phyloP scores from a whole-genome alignment of 495 filamentous ascomycete species.

The Niebla homalea region DNA sequence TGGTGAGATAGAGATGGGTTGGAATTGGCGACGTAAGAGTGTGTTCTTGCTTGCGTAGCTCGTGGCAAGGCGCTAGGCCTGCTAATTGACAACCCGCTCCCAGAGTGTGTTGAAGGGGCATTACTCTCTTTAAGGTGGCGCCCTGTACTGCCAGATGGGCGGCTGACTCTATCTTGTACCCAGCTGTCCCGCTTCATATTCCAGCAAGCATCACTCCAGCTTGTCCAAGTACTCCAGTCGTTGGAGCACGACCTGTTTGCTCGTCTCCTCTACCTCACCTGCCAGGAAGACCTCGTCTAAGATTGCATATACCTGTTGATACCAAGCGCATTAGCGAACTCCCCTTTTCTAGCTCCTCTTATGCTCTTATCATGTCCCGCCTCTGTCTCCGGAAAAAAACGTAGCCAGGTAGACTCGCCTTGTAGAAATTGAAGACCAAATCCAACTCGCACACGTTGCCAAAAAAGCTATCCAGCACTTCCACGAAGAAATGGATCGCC shows the following conservation, averaged over 20 bases:
- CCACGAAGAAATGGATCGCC: slow-evolving; percentile 98
- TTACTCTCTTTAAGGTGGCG: too few relatives aligned
- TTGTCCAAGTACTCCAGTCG: slow-evolving; percentile 93
- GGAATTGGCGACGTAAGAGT: too few relatives aligned
- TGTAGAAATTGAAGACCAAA: slow-evolving; percentile 96
- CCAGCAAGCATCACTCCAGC: slow-evolving; percentile 51
- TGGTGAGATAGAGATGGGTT: too few relatives aligned
- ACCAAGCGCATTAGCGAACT: slow-evolving; percentile 18
- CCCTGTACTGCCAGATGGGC: too few relatives aligned
- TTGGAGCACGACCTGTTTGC: slow-evolving; percentile 93
- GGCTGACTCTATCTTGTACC: too few relatives aligned
- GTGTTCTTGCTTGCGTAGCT: too few relatives aligned
- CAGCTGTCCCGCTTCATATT: too few relatives aligned
- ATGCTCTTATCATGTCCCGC: not conserved
- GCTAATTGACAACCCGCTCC: too few relatives aligned
- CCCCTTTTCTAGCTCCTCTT: not conserved
- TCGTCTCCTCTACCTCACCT: slow-evolving; percentile 95
- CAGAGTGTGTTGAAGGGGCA: too few relatives aligned
- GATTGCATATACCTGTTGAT: slow-evolving; percentile 80
- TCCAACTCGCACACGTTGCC: slow-evolving; percentile 98
- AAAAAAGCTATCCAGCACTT: slow-evolving; percentile 96
- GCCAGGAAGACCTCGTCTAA: slow-evolving; percentile 95
- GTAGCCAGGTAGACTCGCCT: slow-evolving; percentile 32
- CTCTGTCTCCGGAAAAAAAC: not conserved
- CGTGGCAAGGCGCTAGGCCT: too few relatives aligned